Evolutionary conservation across 148 eudicot genomes (phyloP), one percentile per base, ranked within the genome.

Genomic region (Rheum nobile): DNA sequence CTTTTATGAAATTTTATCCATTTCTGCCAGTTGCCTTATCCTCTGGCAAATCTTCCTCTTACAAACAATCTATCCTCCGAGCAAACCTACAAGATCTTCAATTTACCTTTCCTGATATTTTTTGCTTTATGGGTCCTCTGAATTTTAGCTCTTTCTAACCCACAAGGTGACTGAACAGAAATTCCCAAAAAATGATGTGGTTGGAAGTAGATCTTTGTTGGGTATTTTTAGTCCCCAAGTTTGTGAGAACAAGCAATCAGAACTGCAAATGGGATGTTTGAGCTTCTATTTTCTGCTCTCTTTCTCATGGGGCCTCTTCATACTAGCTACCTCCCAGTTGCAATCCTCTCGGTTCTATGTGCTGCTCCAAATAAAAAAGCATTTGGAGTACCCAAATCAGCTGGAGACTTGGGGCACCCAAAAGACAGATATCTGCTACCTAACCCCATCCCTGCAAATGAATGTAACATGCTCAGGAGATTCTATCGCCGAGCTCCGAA

Each of bases 331-430:
- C 24, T 78, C 72, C 71, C 87, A 86, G 54, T 73, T 88, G 26
- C 91, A 83, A 74, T 71, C 88, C 63, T 88, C 91, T 65, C 96
- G 88, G 81, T 68, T 79, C 55, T 83, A 85, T 80, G 92, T 82
- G 10, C 83, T 90, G 50, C 82, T 86, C 67, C 96, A 90, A 50
- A 68, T 90, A 34, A 85, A 83, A 71, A 88, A 90, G 79, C 93
- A 82, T 38, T 80, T 89, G 73, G 91, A 89, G 73, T 82, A 85
- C 77, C 96, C 96, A 80, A 79, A 75, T 79, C 86, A 88, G 28
- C 41, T 90, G 54, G 90, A 85, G 75, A 63, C 83, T 73, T 86
- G 96, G 92, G 72, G 39, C 19, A 79, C 77, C 67, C 74, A 76
- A 10, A 75, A 80, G 21, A 72, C 72, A 4, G 86, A 82, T 59